phyloP scores from a whole-genome alignment of 345 rosid species.

The Gossypium ekmanianum region DNA sequence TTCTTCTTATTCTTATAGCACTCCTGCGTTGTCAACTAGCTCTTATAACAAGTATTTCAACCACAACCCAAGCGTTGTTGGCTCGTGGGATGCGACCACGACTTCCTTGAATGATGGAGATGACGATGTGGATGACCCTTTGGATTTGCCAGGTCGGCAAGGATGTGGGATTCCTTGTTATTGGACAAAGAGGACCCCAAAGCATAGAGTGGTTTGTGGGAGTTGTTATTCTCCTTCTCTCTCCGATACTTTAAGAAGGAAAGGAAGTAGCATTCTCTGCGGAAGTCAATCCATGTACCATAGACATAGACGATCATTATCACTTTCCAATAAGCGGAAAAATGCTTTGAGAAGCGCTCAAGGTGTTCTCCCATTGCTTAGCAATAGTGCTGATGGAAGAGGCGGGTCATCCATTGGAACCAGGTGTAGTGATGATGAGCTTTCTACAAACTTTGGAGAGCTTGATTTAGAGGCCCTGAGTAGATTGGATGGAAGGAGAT shows the following conservation, averaged over 20 bases:
- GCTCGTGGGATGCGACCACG: conserved; percentile 92
- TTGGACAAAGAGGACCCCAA: conserved; percentile 78
- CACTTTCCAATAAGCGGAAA: conserved; percentile 46
- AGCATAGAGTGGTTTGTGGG: conserved; percentile 62
- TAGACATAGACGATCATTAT: conserved; percentile 43
- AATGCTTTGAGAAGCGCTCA: conserved; percentile 57
- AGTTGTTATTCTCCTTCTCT: conserved; percentile 91
- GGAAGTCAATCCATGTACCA: conserved; percentile 63
- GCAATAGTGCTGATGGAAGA: conserved; percentile 53
- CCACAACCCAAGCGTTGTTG: conserved; percentile 60
- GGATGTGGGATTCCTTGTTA: conserved; percentile 97
- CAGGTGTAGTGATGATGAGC: conserved; percentile 78
- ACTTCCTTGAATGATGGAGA: conserved; percentile 74
- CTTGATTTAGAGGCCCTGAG: conserved; percentile 95
- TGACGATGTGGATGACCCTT: conserved; percentile 65
- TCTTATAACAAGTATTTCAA: conserved; percentile 62
- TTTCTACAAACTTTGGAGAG: conserved; percentile 88
- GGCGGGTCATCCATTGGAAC: conserved; percentile 78
- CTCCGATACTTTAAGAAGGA: conserved; percentile 80
- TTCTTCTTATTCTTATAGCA: conserved; percentile 68
- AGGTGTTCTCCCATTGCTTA: conserved; percentile 77
- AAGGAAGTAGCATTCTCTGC: conserved; percentile 79
- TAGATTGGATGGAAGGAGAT: conserved; percentile 93
- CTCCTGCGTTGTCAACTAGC: conserved; percentile 86
- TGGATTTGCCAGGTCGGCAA: conserved; percentile 78